A percentile compares a stretch with the other conserved stretches of the same genome.
Evolutionary conservation across 2,329 filamentous ascomycete genomes (phyloP).

Genomic region (Ophiosphaerella korrae): DNA sequence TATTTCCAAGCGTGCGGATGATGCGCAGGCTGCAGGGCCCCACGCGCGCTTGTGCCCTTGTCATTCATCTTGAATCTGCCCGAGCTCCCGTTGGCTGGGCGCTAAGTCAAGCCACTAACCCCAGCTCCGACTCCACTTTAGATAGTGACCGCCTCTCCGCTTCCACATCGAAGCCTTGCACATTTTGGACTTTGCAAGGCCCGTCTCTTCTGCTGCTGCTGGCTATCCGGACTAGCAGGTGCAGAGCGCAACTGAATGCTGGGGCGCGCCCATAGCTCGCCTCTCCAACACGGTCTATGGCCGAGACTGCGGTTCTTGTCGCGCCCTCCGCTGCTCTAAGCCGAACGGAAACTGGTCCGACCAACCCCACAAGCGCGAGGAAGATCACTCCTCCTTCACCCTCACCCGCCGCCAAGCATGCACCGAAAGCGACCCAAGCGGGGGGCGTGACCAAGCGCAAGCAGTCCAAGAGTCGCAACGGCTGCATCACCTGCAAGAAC

Average conservation of each 20-base stretch:
- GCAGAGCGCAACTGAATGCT: conserved; percentile 11
- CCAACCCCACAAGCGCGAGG: conserved; percentile 16
- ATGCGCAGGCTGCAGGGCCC: conserved; percentile 8
- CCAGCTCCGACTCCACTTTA: conserved; percentile 35
- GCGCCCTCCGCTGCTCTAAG: conserved; percentile 49
- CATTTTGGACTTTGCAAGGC: not conserved
- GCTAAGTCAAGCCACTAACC: conserved; percentile 17
- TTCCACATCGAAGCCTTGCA: not conserved
- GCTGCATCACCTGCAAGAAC: conserved; percentile 74
- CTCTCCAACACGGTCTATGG: conserved; percentile 42
- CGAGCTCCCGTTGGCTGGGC: conserved; percentile 10
- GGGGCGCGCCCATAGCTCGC: conserved; percentile 14
- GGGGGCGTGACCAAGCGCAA: conserved; percentile 64
- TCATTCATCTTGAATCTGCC: conserved; percentile 4
- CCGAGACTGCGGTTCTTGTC: conserved; percentile 65
- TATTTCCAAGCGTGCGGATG: not conserved
- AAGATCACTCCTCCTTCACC: conserved; percentile 31
- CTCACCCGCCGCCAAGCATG: conserved; percentile 26
- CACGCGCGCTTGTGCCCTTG: conserved; percentile 8
- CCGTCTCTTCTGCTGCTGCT: not conserved
- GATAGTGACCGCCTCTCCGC: conserved; percentile 25
- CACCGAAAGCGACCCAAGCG: conserved; percentile 33
- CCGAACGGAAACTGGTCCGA: conserved; percentile 13
- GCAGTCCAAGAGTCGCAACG: conserved; percentile 77
- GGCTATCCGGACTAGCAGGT: conserved; percentile 1